Evolutionary conservation across 805 yeast species (phyloP), one percentile per base, ranked within the genome.

Genomic region (Starmerella asiatica): DNA sequence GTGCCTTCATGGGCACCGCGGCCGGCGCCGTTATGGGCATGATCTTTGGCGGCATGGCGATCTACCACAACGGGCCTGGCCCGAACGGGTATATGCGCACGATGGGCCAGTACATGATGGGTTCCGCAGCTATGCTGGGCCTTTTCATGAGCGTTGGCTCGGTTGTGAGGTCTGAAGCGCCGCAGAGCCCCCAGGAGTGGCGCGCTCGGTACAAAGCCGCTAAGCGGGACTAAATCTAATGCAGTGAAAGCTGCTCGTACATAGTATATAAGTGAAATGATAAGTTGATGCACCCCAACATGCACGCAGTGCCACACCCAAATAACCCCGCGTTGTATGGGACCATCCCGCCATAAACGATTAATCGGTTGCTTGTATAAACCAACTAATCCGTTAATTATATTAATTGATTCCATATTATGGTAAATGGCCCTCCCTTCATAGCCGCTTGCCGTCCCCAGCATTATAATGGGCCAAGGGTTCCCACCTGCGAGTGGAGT

Each of bases 21-120:
- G 86, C 79, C 27, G 98, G 98, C 49, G 91, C 85, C 8, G 91
- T 93, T 55, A 84, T 88, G 29, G 98, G 98, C 47, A 79, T 88
- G 35, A 65, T 93, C 49, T 91, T 88, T 60, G 98, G 97, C 37
- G 94, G 95, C 19, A 76, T 82, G 56, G 79, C 95, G 43, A 79
- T 93, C 51, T 60, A 84, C 49, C 86, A 85, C 41, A 77, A 80
- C 50, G 99, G 99, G 16, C 91, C 98, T n/a, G 95, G 94, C 12
- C 98, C 99, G 36, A 81, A 83, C 56, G 99, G 99, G 41, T 83
- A 83, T 42, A 81, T 91, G 77, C 78, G 94, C 65, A 88, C 96
- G 1, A 66, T 91, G 56, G 97, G 98, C 41, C 94, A 88, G 64
- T 91, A 86, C 63, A 86, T 91, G 62, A 78, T 80, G 54, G 96